These are phyloP conservation scores for Pyrus pyrifolia DNA, from an alignment of 306 rosid species.

Conservation along the genomic window DNA sequence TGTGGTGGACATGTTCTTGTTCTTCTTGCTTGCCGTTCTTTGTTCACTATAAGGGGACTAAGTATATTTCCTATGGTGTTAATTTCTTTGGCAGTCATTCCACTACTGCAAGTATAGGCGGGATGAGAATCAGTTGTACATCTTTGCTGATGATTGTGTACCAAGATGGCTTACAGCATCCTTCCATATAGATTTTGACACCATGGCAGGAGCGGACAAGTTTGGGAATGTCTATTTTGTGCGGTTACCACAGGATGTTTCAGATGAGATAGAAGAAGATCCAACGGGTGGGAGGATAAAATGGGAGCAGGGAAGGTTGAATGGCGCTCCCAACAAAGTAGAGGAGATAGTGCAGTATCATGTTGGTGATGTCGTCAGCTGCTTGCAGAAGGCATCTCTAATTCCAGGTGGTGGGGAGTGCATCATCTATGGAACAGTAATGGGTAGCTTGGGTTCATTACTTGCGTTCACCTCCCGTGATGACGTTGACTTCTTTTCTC, in stretches of 20 bases:
- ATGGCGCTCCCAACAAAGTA: constrained; percentile 95
- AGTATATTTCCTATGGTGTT: constrained; percentile 16
- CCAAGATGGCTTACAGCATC: constrained; percentile 98
- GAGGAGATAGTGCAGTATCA: constrained; percentile 95
- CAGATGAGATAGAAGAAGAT: constrained; percentile 97
- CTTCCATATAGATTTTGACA: constrained; percentile 89
- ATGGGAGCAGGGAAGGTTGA: constrained; percentile 95
- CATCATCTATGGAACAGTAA: constrained; percentile 80
- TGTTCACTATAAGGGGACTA: background rate
- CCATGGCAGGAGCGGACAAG: constrained; percentile 99
- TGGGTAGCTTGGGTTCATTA: constrained; percentile 97
- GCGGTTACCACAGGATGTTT: constrained; percentile 83
- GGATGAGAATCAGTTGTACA: constrained; percentile 91
- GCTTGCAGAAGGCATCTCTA: constrained; percentile 92
- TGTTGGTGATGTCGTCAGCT: constrained; percentile 72
- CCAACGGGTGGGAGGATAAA: constrained; percentile 97
- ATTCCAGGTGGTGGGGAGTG: constrained; percentile 97
- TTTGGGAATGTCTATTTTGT: constrained; percentile 88
- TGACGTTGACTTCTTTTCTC: constrained; percentile 95
- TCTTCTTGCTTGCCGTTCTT: background rate
- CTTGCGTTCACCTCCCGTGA: constrained; percentile 95
- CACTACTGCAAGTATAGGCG: constrained; percentile 97
- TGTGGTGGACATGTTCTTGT: background rate
- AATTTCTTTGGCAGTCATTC: constrained; percentile 67
- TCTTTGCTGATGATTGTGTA: constrained; percentile 91